phyloP scores from a whole-genome alignment of 192 early-diverging fungal genomes.

The Coemansia sp. region DNA sequence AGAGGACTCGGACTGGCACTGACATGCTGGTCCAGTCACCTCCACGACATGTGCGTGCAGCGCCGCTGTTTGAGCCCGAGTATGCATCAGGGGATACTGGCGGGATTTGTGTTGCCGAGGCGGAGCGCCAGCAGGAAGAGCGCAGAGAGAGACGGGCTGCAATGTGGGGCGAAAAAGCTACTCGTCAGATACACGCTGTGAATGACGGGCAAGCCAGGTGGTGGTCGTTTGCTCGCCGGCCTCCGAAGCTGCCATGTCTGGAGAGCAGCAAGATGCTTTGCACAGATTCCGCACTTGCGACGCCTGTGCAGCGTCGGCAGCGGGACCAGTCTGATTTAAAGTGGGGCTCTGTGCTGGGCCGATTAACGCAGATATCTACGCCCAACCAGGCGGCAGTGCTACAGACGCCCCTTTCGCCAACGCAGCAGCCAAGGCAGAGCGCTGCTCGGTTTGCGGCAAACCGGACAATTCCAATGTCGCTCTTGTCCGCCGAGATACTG shows the following conservation, averaged over 20 bases:
- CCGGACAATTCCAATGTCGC: conserved; percentile 9
- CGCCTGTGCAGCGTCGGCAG: conserved; percentile 18
- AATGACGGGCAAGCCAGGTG: conserved; percentile 6
- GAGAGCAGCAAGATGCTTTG: neutral
- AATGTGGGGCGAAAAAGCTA: conserved; percentile 20
- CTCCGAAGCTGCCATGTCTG: conserved; percentile 10
- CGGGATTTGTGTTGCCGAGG: neutral
- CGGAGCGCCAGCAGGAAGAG: neutral
- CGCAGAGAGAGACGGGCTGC: conserved; percentile 9
- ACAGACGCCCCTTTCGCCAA: neutral
- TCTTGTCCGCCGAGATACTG: conserved; percentile 24
- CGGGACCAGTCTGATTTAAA: conserved; percentile 46
- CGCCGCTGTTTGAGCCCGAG: conserved; percentile 19
- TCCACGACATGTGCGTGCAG: too few relatives aligned
- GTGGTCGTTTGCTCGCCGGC: conserved; percentile 35
- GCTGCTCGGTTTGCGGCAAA: neutral
- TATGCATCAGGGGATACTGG: neutral
- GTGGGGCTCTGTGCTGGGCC: conserved; percentile 42
- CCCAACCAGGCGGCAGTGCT: neutral
- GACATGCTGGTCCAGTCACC: neutral
- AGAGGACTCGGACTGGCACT: neutral
- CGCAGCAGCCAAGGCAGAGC: neutral
- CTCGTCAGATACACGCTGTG: neutral
- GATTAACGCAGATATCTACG: neutral
- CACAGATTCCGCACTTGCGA: neutral